Percentiles rank a stretch among this genome's conserved stretches.
phyloP scores from a whole-genome alignment of 495 filamentous ascomycete species.

The Hamigera avellanea region DNA sequence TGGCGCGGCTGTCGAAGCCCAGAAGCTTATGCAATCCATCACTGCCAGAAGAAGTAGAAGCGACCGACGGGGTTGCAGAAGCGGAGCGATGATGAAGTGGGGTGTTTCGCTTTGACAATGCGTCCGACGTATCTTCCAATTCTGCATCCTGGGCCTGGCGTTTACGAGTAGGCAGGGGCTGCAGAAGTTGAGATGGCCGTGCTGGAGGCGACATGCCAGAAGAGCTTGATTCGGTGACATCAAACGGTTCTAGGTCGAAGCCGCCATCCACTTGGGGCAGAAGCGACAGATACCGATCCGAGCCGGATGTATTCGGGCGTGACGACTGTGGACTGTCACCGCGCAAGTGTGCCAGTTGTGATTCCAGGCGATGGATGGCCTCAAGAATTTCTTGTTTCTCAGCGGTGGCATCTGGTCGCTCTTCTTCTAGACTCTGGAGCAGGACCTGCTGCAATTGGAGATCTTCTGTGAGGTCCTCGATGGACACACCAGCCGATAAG shows the following conservation, averaged over 20 bases:
- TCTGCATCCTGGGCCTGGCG: slow-evolving; percentile 2
- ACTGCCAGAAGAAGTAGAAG: neutral
- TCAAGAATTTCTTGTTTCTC: slow-evolving; percentile 14
- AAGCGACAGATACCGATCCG: neutral
- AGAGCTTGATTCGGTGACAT: neutral
- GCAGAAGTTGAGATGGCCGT: neutral
- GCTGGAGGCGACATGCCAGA: slow-evolving; percentile 3
- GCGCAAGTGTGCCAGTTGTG: slow-evolving; percentile 11
- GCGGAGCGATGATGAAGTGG: neutral
- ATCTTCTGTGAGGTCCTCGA: slow-evolving; percentile 22
- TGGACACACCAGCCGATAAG: slow-evolving; percentile 5
- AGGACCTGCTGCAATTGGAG: slow-evolving; percentile 27
- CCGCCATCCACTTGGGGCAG: slow-evolving; percentile 10
- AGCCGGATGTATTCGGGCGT: neutral
- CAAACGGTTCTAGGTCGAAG: neutral
- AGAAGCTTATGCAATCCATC: slow-evolving; percentile 11
- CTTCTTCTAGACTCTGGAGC: slow-evolving; percentile 26
- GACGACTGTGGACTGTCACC: neutral
- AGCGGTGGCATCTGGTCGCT: slow-evolving; percentile 11
- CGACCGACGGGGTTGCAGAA: neutral
- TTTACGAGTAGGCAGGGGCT: neutral
- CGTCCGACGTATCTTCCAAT: neutral
- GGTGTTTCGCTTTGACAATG: neutral
- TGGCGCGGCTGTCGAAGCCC: slow-evolving; percentile 16
- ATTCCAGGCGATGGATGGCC: slow-evolving; percentile 9